Evolutionary conservation across 2,329 filamentous ascomycete species (phyloP).

Genomic region (Kalmusia sp.): DNA sequence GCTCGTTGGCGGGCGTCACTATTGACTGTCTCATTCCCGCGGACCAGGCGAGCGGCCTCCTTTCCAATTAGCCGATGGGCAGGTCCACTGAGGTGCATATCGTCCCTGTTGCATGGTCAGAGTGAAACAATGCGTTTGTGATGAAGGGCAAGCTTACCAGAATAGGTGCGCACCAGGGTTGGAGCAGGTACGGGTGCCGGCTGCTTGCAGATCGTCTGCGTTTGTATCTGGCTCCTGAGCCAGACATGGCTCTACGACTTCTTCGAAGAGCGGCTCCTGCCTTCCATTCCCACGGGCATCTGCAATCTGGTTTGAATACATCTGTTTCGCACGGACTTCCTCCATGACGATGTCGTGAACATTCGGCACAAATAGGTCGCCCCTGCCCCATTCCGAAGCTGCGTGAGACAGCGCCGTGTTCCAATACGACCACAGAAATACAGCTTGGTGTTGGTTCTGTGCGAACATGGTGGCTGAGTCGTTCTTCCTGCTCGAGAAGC

Average conservation of each 20-base stretch:
- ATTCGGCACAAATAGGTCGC: slow-evolving; percentile 41
- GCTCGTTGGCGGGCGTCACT: slow-evolving; percentile 25
- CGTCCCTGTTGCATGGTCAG: slow-evolving; percentile 43
- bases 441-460: slow-evolving; percentile 39
- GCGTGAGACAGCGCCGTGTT: slow-evolving; percentile 40
- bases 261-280: slow-evolving; percentile 40
- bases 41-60: slow-evolving; percentile 42
- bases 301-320: slow-evolving; percentile 38
- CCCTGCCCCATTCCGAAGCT: slow-evolving; percentile 38
- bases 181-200: slow-evolving; percentile 36
- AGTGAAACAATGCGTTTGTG: slow-evolving; percentile 41
- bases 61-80: slow-evolving; percentile 46
- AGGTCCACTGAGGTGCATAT: slow-evolving; percentile 41
- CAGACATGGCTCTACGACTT: slow-evolving; percentile 44
- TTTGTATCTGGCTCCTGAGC: slow-evolving; percentile 19
- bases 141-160: slow-evolving; percentile 34
- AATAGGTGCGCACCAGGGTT: slow-evolving; percentile 42
- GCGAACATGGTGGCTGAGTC: slow-evolving; percentile 34
- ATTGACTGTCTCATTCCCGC: slow-evolving; percentile 40
- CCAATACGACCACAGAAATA: slow-evolving; percentile 45
- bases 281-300: slow-evolving; percentile 41
- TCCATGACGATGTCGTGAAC: slow-evolving; percentile 43
- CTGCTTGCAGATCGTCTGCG: slow-evolving; percentile 31
- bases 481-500: slow-evolving; percentile 34
- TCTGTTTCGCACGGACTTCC: slow-evolving; percentile 41